Percentiles rank a stretch among this genome's conserved stretches.
These are phyloP conservation scores for Aspergillus sp. DNA, from an alignment of 2,329 filamentous ascomycete genomes.

Conservation along the genomic window DNA sequence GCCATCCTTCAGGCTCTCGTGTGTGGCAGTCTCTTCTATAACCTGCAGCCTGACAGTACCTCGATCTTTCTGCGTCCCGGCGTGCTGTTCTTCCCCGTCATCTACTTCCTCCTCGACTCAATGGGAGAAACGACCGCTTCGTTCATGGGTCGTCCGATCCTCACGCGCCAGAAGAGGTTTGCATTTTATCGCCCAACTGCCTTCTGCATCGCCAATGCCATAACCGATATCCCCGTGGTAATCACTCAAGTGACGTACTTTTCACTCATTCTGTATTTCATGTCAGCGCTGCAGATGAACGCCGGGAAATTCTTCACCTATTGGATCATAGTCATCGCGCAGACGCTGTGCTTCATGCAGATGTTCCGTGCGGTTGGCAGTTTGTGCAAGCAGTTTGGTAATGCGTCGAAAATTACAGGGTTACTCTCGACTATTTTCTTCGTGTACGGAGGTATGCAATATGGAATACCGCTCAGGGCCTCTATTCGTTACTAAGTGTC, in stretches of 20 bases:
- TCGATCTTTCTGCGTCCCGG: conserved; percentile 59
- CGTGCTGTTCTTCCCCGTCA: conserved; percentile 58
- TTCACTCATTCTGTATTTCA: conserved; percentile 59
- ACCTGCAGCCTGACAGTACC: conserved; percentile 47
- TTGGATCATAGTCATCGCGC: conserved; percentile 51
- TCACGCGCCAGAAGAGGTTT: conserved; percentile 67
- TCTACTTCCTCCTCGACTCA: conserved; percentile 60
- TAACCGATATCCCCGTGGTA: conserved; percentile 56
- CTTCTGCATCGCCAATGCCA: conserved; percentile 55
- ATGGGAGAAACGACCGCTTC: conserved; percentile 58
- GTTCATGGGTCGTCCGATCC: conserved; percentile 62
- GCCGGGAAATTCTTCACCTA: conserved; percentile 60
- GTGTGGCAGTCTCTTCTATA: conserved; percentile 50
- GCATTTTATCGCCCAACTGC: conserved; percentile 63
- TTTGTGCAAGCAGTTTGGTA: conserved; percentile 44
- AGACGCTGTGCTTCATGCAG: conserved; percentile 51
- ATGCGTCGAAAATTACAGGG: conserved; percentile 46
- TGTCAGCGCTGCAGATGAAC: conserved; percentile 52
- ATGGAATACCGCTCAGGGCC: background rate
- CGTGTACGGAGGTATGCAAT: conserved; percentile 48
- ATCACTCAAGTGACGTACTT: conserved; percentile 57
- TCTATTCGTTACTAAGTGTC: background rate
- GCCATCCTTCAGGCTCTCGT: conserved; percentile 39
- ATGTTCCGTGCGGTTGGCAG: conserved; percentile 50
- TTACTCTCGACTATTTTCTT: conserved; percentile 43